Evolutionary conservation across 2,329 filamentous ascomycete genomes (phyloP).

Genomic region (Neofusicoccum kwambonambiense): DNA sequence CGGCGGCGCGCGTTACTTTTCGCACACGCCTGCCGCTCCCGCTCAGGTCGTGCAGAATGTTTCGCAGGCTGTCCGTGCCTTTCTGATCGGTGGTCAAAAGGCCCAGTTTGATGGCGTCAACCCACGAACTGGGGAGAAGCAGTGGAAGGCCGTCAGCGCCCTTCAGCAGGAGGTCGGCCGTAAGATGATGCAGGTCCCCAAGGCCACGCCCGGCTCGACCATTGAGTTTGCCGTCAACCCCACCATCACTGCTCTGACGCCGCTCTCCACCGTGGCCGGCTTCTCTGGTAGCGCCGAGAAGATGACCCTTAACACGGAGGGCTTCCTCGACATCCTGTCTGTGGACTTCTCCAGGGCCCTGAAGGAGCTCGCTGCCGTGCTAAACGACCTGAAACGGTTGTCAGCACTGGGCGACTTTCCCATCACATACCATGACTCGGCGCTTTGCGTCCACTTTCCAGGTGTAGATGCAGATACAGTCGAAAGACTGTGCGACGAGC

Average conservation of each 20-base stretch:
- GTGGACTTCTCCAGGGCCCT: conserved; percentile 84
- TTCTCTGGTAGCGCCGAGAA: conserved; percentile 42
- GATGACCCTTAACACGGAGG: conserved; percentile 74
- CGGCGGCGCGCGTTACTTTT: conserved; percentile 81
- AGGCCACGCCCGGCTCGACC: conserved; percentile 68
- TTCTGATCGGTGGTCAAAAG: conserved; percentile 88
- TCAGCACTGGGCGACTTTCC: conserved; percentile 80
- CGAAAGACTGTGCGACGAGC: conserved; percentile 79
- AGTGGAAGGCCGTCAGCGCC: conserved; percentile 73
- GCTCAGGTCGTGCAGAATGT: conserved; percentile 94
- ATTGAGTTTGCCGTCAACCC: conserved; percentile 88
- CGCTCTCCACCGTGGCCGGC: conserved; percentile 60
- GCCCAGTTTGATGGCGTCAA: conserved; percentile 80
- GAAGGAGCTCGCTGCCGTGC: conserved; percentile 75
- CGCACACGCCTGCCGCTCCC: conserved; percentile 78
- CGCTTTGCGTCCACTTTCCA: conserved; percentile 81
- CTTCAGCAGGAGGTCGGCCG: conserved; percentile 71
- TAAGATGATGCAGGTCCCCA: conserved; percentile 62
- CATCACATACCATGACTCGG: conserved; percentile 67
- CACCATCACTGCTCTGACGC: conserved; percentile 82
- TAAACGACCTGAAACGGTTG: conserved; percentile 78
- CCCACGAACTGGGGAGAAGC: conserved; percentile 66
- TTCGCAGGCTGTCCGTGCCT: conserved; percentile 87
- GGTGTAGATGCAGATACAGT: conserved; percentile 84
- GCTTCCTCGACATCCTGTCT: conserved; percentile 80